Base-by-base conservation (phyloP, 345 rosid species). In the Turritis glabra region DNA sequence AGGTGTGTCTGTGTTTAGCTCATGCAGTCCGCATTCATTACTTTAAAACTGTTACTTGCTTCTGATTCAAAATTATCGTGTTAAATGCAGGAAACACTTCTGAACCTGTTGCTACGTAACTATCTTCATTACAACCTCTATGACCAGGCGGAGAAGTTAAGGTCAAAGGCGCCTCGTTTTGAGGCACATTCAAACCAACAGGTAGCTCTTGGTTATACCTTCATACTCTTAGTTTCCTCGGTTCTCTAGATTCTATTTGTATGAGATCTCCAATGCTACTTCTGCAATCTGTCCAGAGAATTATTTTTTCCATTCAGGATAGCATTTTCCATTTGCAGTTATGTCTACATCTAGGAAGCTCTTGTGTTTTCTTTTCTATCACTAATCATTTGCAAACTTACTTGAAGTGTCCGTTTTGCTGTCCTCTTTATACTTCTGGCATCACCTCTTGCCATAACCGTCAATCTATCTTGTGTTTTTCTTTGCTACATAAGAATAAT, bases 171-270 rank as follows among this genome's bases (percentile, higher is more conserved):
- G 63, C 96, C 96, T 23, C 82, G 89, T n/a, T 93, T 93, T 85
- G 98, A 93, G 80, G 98, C 94, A 4, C 98, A 91, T 81, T 93
- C 96, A 15, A 93, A 89, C 71, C 97, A 93, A 76, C 98, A 93
- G 92, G 98, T 80, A 80, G 5, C 67, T 56, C 14, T 50, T 21
- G 47, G 1, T 70, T 14, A 27, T 29, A 8, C 22, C 21, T 57
- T 54, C 52, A 18, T 25, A 17, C 35, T 23, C 27, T 22, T 29
- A 17, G 59, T 8, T 53, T 11, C 25, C 2, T 2, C 1, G 3
- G 40, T 33, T 13, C 68, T 64, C 43, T 77, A 40, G 67, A 65
- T 66, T 27, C 30, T 3, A 15, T 80, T 13, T 41, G 26, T 18
- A 10, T 59, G 23, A 70, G 21, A 51, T 52, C 29, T 50, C 54